Conservation (phyloP, 805 yeast genomes). For the Hanseniaspora occidentalis region DNA sequence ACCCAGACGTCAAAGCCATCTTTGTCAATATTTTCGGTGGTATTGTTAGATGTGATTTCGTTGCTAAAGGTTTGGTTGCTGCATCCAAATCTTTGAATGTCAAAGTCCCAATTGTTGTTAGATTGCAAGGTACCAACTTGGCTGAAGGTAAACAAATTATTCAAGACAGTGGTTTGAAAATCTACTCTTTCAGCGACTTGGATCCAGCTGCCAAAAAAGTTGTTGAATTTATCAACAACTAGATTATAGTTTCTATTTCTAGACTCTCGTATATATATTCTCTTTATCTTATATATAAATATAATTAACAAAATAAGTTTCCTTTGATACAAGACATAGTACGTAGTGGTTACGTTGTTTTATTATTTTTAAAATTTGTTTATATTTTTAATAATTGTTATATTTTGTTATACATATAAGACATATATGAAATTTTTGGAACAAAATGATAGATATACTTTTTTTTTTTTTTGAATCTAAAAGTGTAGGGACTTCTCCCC, state of each 20-base stretch:
- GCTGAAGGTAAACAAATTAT: constrained; percentile 81
- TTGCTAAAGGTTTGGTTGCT: constrained; percentile 92
- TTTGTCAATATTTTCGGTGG: constrained; percentile 99
- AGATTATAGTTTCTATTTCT: no score
- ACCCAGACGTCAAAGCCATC: constrained; percentile 82
- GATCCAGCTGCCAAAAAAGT: constrained; percentile 97
- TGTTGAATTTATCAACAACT: constrained; percentile 50
- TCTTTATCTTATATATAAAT: background rate
- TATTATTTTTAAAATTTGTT: no score
- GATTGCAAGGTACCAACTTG: constrained; percentile 97
- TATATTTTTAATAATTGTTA: no score
- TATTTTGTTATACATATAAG: no score
- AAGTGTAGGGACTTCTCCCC: no score
- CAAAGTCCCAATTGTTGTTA: constrained; percentile 89
- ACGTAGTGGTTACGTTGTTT: no score
- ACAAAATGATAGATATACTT: no score
- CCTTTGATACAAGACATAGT: no score
- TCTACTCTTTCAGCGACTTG: constrained; percentile 80
- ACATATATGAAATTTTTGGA: no score
- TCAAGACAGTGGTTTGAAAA: constrained; percentile 79
- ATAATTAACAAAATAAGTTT: no score
- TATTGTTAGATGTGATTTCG: constrained; percentile 98
- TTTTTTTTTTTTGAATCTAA: no score
- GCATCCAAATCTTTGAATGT: constrained; percentile 88
- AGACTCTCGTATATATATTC: background rate